Conservation (phyloP, 1,139 yeast species). For the Pneumocystis oryctolagi region DNA sequence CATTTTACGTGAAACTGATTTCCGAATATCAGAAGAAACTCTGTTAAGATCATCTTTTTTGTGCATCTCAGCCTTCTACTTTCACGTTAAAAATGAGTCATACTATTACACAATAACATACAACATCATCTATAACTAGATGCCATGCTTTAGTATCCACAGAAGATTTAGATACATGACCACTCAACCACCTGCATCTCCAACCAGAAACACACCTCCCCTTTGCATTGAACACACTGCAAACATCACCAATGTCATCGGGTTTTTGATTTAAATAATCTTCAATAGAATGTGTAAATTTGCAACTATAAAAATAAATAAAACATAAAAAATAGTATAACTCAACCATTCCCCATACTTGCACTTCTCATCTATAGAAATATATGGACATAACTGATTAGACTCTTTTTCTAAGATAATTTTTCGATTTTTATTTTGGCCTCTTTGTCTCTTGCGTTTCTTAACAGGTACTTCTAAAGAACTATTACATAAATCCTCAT, state of each 20-base stretch:
- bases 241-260: slow-evolving; percentile 51
- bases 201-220: slow-evolving; percentile 89
- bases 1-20: slow-evolving; percentile 33
- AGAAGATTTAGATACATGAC: slow-evolving; percentile 7
- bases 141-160: not conserved
- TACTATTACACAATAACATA: slow-evolving; percentile 47
- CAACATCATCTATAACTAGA: slow-evolving; percentile 17
- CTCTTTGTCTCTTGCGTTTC: slow-evolving; percentile 4
- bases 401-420: slow-evolving; percentile 7
- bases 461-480: not conserved
- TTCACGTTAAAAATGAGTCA: slow-evolving; percentile 27
- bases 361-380: slow-evolving; percentile 10
- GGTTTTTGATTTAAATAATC: slow-evolving; percentile 52
- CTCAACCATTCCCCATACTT: not conserved
- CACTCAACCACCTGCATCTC: slow-evolving; percentile 74
- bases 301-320: slow-evolving; percentile 31
- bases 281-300: slow-evolving; percentile 58
- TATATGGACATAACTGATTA: slow-evolving; percentile 8
- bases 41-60: slow-evolving; percentile 51
- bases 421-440: slow-evolving; percentile 13
- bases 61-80: slow-evolving; percentile 29
- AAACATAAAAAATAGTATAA: not conserved
- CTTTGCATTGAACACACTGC: slow-evolving; percentile 70
- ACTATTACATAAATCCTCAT: not conserved
- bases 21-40: slow-evolving; percentile 39